Percentiles rank a stretch among this genome's conserved stretches.
These are phyloP conservation scores for Pseudofabraea citricarpa DNA, from an alignment of 2,329 filamentous ascomycete genomes.

Conservation along the genomic window DNA sequence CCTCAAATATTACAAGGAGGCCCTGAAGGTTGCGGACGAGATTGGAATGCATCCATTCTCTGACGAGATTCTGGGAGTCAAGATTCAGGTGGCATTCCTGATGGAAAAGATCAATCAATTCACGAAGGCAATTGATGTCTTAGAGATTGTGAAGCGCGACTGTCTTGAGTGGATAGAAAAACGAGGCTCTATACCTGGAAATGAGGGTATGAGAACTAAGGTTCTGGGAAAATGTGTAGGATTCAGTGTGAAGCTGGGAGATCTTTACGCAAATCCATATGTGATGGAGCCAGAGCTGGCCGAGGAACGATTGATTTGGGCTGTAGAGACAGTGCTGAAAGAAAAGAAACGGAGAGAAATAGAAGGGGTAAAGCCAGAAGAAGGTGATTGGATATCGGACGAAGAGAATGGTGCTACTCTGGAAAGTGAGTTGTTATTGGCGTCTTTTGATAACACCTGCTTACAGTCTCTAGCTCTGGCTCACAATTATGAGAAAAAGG, in stretches of 20 bases:
- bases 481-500: constrained; percentile 67
- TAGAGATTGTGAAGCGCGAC: constrained; percentile 72
- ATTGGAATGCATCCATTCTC: constrained; percentile 81
- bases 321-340: constrained; percentile 72
- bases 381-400: constrained; percentile 65
- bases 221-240: constrained; percentile 70
- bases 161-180: constrained; percentile 56
- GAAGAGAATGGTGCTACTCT: constrained; percentile 70
- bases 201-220: constrained; percentile 48
- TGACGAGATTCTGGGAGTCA: constrained; percentile 85
- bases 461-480: constrained; percentile 55
- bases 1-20: constrained; percentile 77
- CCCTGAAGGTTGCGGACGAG: constrained; percentile 68
- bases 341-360: constrained; percentile 56
- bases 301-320: constrained; percentile 72
- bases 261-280: constrained; percentile 74
- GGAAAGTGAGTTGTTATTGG: constrained; percentile 46
- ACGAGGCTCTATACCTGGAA: constrained; percentile 42
- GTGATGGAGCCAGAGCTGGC: constrained; percentile 70
- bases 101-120: constrained; percentile 72
- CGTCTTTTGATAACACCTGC: constrained; percentile 11
- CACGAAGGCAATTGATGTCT: constrained; percentile 65
- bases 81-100: constrained; percentile 74
- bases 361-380: constrained; percentile 64
- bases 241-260: constrained; percentile 77